Percentiles rank a stretch among this genome's conserved stretches.
Evolutionary conservation across 2,329 filamentous ascomycete species (phyloP).

Genomic region (Phialophora verrucosa): DNA sequence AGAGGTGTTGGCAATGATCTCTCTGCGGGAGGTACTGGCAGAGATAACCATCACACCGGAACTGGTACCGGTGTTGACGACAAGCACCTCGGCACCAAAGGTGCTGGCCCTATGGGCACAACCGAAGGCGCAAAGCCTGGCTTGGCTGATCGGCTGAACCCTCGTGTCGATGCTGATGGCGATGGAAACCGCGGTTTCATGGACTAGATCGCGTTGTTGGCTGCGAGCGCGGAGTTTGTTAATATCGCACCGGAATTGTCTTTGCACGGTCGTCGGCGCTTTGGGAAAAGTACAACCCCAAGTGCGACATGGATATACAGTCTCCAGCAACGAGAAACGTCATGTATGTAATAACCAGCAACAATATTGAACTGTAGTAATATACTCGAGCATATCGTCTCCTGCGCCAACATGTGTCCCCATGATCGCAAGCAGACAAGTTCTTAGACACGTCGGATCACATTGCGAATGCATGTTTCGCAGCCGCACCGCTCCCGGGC

Average conservation of each 20-base stretch:
- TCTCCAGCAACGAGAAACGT: neutral
- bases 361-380: neutral
- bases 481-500: no score
- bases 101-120: neutral
- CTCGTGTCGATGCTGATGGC: conserved; percentile 58
- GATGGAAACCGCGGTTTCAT: conserved; percentile 61
- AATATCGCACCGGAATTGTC: neutral
- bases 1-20: conserved; percentile 1
- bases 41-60: neutral
- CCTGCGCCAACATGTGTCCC: no score
- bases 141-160: conserved; percentile 62
- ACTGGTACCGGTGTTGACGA: neutral
- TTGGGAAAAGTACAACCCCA: neutral
- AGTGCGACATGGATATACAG: neutral
- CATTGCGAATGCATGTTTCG: no score
- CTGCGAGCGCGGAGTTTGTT: neutral
- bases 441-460: no score
- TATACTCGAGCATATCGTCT: neutral
- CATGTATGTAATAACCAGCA: neutral
- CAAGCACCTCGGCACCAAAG: neutral
- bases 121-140: conserved; percentile 50
- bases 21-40: neutral
- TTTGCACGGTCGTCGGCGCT: neutral
- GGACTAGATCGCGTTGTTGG: neutral
- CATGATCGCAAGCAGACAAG: no score